These are phyloP conservation scores for Nymphaea colorata DNA, from an alignment of 164 flowering plant genomes.

Conservation along the genomic window DNA sequence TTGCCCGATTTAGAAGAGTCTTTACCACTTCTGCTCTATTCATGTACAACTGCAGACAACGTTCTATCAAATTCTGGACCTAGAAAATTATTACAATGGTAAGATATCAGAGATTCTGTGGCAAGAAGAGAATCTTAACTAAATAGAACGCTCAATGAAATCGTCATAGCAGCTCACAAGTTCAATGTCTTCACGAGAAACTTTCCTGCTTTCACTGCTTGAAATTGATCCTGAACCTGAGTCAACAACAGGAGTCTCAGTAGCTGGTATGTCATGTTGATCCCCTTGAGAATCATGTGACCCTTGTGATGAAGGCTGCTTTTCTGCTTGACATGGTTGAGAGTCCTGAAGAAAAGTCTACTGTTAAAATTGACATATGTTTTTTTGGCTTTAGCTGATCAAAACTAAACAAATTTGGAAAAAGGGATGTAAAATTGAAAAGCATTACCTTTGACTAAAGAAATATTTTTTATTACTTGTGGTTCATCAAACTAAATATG, in stretches of 20 bases:
- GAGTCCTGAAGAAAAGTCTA: conserved; percentile 18
- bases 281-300: conserved; percentile 69
- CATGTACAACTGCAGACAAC: conserved; percentile 91
- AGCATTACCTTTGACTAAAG: too few species aligned
- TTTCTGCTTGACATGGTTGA: conserved; percentile 34
- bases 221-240: conserved; percentile 65
- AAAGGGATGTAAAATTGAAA: too few species aligned
- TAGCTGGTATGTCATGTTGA: conserved; percentile 33
- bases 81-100: conserved; percentile 17
- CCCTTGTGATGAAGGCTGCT: conserved; percentile 39
- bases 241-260: conserved; percentile 56
- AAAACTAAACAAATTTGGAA: too few species aligned
- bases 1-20: conserved; percentile 76
- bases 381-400: too few species aligned
- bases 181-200: conserved; percentile 50
- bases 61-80: conserved; percentile 95
- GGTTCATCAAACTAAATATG: too few species aligned
- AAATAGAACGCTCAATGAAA: not conserved
- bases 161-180: conserved; percentile 6
- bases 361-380: too few species aligned
- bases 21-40: conserved; percentile 86
- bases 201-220: conserved; percentile 67
- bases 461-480: too few species aligned
- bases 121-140: not conserved
- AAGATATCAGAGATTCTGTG: conserved; percentile 4